Evolutionary conservation across 2,329 filamentous ascomycete genomes (phyloP).

Genomic region (Colletotrichum chlorophyti): DNA sequence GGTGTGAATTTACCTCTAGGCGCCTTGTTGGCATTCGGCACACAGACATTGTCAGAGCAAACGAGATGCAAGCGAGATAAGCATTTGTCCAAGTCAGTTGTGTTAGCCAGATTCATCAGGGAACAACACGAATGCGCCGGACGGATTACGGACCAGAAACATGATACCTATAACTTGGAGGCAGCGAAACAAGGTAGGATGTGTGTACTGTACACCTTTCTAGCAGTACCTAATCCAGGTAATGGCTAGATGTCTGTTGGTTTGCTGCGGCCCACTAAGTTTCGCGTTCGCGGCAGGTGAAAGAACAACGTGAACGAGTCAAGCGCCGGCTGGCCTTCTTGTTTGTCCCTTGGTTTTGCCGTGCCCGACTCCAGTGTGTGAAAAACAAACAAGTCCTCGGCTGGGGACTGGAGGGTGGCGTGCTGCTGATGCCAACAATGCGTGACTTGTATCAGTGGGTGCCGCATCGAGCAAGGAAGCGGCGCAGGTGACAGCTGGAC

Average conservation of each 20-base stretch:
- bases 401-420: constrained; percentile 5
- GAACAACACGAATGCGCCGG: too few species aligned
- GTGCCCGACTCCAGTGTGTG: background rate
- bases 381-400: background rate
- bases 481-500: constrained; percentile 16
- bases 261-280: constrained; percentile 7
- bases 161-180: too few species aligned
- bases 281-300: constrained; percentile 7
- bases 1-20: constrained; percentile 1
- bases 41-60: constrained; percentile 14
- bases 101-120: too few species aligned
- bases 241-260: background rate
- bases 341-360: constrained; percentile 3
- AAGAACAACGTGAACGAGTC: constrained; percentile 24
- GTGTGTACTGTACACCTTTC: too few species aligned
- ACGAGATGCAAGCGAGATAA: constrained; percentile 17
- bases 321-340: constrained; percentile 8
- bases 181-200: too few species aligned
- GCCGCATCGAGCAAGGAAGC: constrained; percentile 6
- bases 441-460: constrained; percentile 8
- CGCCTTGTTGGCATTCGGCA: background rate
- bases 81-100: too few species aligned
- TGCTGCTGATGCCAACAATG: constrained; percentile 12
- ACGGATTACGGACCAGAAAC: too few species aligned
- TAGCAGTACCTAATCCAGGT: too few species aligned